phyloP scores from a whole-genome alignment of 176 grass and related monocot genomes.

The Panicum miliaceum region DNA sequence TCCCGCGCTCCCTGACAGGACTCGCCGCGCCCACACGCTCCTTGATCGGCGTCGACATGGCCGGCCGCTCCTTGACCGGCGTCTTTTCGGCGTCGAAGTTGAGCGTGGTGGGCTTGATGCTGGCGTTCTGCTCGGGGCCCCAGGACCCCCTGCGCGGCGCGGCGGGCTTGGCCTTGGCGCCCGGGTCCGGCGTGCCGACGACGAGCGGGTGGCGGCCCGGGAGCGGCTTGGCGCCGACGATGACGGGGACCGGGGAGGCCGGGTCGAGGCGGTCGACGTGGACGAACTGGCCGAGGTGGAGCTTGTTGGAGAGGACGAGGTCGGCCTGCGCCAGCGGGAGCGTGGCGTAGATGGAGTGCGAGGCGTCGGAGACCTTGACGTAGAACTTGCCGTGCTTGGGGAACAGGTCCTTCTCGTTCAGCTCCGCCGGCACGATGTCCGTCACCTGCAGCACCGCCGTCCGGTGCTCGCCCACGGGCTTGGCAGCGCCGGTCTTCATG shows the following conservation, averaged over 20 bases:
- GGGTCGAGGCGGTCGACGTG: constrained; percentile 81
- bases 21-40: constrained; percentile 42
- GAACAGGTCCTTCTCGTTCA: constrained; percentile 87
- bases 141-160: constrained; percentile 62
- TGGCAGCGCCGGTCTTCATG: constrained; percentile 60
- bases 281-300: constrained; percentile 87
- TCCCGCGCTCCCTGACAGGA: constrained; percentile 49
- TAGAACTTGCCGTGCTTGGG: constrained; percentile 83
- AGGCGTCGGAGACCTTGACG: constrained; percentile 81
- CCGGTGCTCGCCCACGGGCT: constrained; percentile 75
- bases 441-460: constrained; percentile 80
- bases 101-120: constrained; percentile 64
- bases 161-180: constrained; percentile 29
- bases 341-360: constrained; percentile 86
- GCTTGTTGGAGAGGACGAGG: constrained; percentile 89
- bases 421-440: constrained; percentile 88
- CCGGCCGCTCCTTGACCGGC: constrained; percentile 61
- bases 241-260: constrained; percentile 68
- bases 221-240: constrained; percentile 65
- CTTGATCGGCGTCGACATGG: constrained; percentile 56
- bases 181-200: constrained; percentile 71
- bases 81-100: constrained; percentile 69
- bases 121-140: constrained; percentile 48
- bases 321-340: constrained; percentile 77
- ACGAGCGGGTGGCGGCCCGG: constrained; percentile 74